A percentile compares a stretch with the other conserved stretches of the same genome.
phyloP scores from a whole-genome alignment of 768 basidiomycete genomes.

The Pleurotus ostreatus region DNA sequence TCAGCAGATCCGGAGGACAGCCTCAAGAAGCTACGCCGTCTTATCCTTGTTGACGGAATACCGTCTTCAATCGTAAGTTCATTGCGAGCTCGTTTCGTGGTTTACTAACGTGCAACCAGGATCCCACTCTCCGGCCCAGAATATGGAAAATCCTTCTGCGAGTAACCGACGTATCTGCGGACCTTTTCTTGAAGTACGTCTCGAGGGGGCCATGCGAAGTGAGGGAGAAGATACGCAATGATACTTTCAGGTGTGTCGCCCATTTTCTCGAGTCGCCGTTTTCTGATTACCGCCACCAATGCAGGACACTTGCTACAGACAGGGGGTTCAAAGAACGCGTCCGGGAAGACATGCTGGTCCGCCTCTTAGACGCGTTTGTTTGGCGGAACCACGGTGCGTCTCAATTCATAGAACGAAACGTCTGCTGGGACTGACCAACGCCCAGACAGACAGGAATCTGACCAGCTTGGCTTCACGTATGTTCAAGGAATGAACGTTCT shows the following conservation, averaged over 20 bases:
- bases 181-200: constrained; percentile 74
- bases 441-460: constrained; percentile 69
- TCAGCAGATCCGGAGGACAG: constrained; percentile 67
- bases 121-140: constrained; percentile 78
- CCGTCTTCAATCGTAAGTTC: constrained; percentile 67
- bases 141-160: constrained; percentile 94
- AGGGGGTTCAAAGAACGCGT: constrained; percentile 97
- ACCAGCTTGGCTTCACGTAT: constrained; percentile 89
- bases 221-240: constrained; percentile 90
- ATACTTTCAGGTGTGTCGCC: constrained; percentile 77
- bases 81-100: not conserved
- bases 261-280: not conserved
- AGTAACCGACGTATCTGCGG: constrained; percentile 73
- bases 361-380: constrained; percentile 95
- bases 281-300: too few species aligned
- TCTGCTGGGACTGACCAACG: not conserved
- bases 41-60: constrained; percentile 90
- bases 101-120: constrained; percentile 35
- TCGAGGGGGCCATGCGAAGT: constrained; percentile 83
- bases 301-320: constrained; percentile 78
- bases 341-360: constrained; percentile 93
- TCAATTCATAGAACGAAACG: not conserved
- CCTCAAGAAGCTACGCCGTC: constrained; percentile 77
- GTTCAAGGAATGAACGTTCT: constrained; percentile 99
- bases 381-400: constrained; percentile 84